Evolutionary conservation across 2,329 filamentous ascomycete genomes (phyloP), one percentile per base, ranked within the genome.

Genomic region (Colletotrichum sp.): DNA sequence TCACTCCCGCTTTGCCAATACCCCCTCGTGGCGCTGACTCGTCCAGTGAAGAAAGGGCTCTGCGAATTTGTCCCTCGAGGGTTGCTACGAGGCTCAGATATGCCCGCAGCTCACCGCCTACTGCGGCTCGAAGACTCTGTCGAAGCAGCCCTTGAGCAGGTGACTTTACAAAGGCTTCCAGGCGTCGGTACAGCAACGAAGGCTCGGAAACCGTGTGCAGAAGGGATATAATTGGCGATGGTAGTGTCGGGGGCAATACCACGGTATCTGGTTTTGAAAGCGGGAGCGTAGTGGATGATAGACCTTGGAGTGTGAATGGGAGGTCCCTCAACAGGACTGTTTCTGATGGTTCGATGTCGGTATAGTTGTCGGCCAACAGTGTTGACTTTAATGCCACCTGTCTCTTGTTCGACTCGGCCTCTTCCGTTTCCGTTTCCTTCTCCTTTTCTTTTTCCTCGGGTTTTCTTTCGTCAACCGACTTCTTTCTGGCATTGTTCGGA

Each of bases 11-110:
- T 80, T 96, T 97, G 8, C 95, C 94, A 69, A 98, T 92, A 3
- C 94, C 93, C 60, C 91, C 90, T 63, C 93, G 90, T 4, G 94
- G 92, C 6, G 91, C 91, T 3, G 88, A 87, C 68, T 94, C 92
- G 78, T 95, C 92, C n/a, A 97, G 86, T 9, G 93, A 92, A 7
- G 93, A 90, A 65, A 99, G 86, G 1, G 96, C 96, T 77, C 95
- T 90, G 75, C 96, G 92, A 71, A 99, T 98, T 83, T 99, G 96
- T 13, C 93, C 95, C 85, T 99, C 97, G 8, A 99, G 86, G 0
- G 96, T 98, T 18, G 97, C 96, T 48, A 99, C 95, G 16, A 99
- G 88, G 55, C 95, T 94, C 30, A 99, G 88, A 82, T 99, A 99
- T 6, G 96, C 95, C 63, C 96, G 93, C 52, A 99, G 88, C 84